Conservation (phyloP, 1,284 basidiomycete genomes). For the Macrocystidia cucumis region DNA sequence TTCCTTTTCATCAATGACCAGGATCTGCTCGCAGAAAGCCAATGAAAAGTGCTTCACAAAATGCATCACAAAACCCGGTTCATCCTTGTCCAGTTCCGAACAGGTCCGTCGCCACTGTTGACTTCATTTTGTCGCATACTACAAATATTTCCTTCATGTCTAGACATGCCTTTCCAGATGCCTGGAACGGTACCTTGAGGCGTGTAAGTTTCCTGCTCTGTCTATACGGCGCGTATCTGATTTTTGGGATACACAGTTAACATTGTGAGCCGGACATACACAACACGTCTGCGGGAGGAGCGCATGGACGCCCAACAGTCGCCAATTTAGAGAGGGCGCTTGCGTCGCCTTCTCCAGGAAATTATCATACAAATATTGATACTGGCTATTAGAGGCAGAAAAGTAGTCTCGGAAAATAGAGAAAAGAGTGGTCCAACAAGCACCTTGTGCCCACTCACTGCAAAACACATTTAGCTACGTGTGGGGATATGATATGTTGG, state of each 20-base stretch:
- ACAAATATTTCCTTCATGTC: neutral
- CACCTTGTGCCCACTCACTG: no score
- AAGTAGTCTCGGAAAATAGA: no score
- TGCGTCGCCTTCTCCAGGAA: no score
- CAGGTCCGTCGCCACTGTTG: constrained; percentile 39
- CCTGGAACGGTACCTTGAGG: constrained; percentile 78
- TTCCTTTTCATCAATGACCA: constrained; percentile 3
- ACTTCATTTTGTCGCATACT: neutral
- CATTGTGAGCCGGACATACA: constrained; percentile 64
- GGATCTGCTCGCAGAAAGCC: constrained; percentile 43
- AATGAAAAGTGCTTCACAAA: constrained; percentile 73
- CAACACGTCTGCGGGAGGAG: constrained; percentile 49
- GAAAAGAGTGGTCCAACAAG: no score
- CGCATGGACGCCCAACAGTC: constrained; percentile 21
- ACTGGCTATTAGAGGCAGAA: no score
- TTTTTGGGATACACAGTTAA: constrained; percentile 41
- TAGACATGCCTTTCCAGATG: constrained; percentile 72
- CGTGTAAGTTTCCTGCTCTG: constrained; percentile 49
- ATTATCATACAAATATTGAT: no score
- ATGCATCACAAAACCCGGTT: constrained; percentile 73
- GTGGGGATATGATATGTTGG: no score
- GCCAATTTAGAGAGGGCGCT: constrained; percentile 1
- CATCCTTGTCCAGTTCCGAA: constrained; percentile 63
- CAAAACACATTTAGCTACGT: no score
- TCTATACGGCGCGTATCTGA: neutral